Base-by-base conservation (phyloP, 208 protist genomes). In the Trypanosoma lewisi region DNA sequence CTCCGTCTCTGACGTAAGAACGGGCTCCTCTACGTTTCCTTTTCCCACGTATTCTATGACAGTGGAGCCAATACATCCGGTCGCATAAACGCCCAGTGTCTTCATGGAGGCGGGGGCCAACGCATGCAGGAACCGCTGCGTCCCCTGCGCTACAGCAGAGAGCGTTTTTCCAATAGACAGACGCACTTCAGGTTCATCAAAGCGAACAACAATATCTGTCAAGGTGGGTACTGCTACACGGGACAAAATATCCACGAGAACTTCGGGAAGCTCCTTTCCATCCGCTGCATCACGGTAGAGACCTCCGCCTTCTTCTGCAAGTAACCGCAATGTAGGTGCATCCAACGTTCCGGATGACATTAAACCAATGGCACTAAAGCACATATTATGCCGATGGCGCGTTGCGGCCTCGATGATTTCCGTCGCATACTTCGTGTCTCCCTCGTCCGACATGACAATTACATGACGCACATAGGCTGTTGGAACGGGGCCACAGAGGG, bases 381-480 rank as follows among this genome's bases (percentile, higher is more conserved):
- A 64, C 21, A 67, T 61, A 11, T 67, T 76, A n/a, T 54, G 54
- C 25, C 41, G 30, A 37, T 67, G 42, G 34, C 11, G 60, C 9
- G 67, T 41, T 2, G 58, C 78, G 4, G 66, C 63, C 36, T 64
- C 57, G 16, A 87, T 64, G 57, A 83, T 68, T 33, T 75, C 53
- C 4, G 71, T 65, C n/a, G 61, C 67, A 36, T 67, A 36, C 56
- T 47, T 12, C n/a, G 44, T 23, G 28, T 63, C 65, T 4, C 64
- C 73, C 17, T 69, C 74, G 68, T 91, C 85, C 11, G 83, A 78
- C 34, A 95, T 34, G 11, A 92, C 25, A 27, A 95, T 55, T 21
- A 92, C 56, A 68, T 89, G 75, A 16, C 88, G 85, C 36, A 87
- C 81, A 47, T 85, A 89, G 8, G 85, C 88, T 3, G 9, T 25